Evolutionary conservation across 2,329 filamentous ascomycete genomes (phyloP).

Genomic region (Pseudocercospora musae): DNA sequence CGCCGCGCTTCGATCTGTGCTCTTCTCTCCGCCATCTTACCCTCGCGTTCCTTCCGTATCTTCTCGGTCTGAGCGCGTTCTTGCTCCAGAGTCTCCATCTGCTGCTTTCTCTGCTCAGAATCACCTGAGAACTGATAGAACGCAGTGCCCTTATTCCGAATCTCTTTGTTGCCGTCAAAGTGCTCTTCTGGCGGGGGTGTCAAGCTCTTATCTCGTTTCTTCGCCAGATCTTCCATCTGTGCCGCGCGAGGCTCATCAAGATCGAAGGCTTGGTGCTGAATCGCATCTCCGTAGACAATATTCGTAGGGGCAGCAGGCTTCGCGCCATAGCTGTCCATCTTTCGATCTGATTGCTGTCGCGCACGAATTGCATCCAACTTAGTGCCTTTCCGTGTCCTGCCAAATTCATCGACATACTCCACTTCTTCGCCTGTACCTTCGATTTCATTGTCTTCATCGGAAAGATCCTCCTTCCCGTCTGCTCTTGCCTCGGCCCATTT

Average conservation of each 20-base stretch:
- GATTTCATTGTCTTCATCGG: slow-evolving; percentile 41
- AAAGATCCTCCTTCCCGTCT: slow-evolving; percentile 45
- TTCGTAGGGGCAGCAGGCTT: slow-evolving; percentile 63
- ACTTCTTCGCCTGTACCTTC: slow-evolving; percentile 58
- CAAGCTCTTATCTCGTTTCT: slow-evolving; percentile 71
- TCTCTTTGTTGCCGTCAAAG: slow-evolving; percentile 81
- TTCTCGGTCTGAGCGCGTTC: slow-evolving; percentile 68
- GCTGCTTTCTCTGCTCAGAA: slow-evolving; percentile 60
- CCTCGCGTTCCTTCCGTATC: slow-evolving; percentile 56
- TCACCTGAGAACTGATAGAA: slow-evolving; percentile 89
- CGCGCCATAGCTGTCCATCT: slow-evolving; percentile 62
- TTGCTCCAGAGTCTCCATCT: slow-evolving; percentile 72
- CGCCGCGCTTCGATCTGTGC: slow-evolving; percentile 49
- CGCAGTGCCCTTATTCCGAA: slow-evolving; percentile 81
- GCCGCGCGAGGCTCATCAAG: slow-evolving; percentile 62
- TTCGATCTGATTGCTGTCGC: slow-evolving; percentile 58
- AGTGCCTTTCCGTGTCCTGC: slow-evolving; percentile 72
- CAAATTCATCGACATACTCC: slow-evolving; percentile 90
- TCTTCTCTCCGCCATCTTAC: slow-evolving; percentile 50
- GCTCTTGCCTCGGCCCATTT: slow-evolving; percentile 74
- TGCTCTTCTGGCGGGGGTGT: slow-evolving; percentile 79
- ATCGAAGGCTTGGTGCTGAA: slow-evolving; percentile 81
- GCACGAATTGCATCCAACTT: slow-evolving; percentile 64
- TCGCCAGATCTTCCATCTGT: slow-evolving; percentile 74
- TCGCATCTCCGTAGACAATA: slow-evolving; percentile 79